Conservation (phyloP, 768 basidiomycete species). For the Botryobasidium botryosum region DNA sequence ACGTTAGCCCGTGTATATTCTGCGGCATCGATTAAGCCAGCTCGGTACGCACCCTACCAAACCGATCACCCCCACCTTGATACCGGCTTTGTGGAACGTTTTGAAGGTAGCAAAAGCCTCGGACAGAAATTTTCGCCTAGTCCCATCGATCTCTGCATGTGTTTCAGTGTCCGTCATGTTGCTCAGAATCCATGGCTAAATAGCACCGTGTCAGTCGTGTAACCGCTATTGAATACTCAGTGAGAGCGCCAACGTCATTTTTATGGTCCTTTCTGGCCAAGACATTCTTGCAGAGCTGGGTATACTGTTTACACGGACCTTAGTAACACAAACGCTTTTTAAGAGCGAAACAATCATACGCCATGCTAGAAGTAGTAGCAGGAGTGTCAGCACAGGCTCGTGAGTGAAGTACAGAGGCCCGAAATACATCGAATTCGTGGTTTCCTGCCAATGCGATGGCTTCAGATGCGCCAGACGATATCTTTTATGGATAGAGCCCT, state of each 20-base stretch:
- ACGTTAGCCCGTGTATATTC: background rate
- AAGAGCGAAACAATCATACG: slow-evolving; percentile 12
- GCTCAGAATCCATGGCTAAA: slow-evolving; percentile 75
- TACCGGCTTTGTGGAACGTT: slow-evolving; percentile 49
- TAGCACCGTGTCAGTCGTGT: background rate
- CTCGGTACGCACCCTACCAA: too few species aligned
- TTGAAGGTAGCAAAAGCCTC: slow-evolving; percentile 40
- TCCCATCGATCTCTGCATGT: too few species aligned
- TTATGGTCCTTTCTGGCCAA: background rate
- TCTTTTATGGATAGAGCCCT: slow-evolving; percentile 41
- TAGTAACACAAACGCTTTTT: slow-evolving; percentile 39
- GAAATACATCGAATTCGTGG: slow-evolving; percentile 64
- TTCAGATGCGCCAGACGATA: too few species aligned
- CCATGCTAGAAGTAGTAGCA: slow-evolving; percentile 12
- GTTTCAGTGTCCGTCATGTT: slow-evolving; percentile 67
- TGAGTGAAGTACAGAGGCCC: background rate
- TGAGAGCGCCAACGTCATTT: too few species aligned
- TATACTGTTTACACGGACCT: slow-evolving; percentile 43
- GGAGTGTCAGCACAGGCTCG: too few species aligned
- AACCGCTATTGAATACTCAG: too few species aligned
- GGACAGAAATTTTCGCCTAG: too few species aligned
- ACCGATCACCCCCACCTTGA: slow-evolving; percentile 68
- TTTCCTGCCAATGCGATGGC: too few species aligned
- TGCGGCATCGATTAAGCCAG: slow-evolving; percentile 42
- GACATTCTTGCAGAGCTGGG: slow-evolving; percentile 32